Evolutionary conservation across 176 grass and related monocot species (phyloP).

Genomic region (Avena atlantica): DNA sequence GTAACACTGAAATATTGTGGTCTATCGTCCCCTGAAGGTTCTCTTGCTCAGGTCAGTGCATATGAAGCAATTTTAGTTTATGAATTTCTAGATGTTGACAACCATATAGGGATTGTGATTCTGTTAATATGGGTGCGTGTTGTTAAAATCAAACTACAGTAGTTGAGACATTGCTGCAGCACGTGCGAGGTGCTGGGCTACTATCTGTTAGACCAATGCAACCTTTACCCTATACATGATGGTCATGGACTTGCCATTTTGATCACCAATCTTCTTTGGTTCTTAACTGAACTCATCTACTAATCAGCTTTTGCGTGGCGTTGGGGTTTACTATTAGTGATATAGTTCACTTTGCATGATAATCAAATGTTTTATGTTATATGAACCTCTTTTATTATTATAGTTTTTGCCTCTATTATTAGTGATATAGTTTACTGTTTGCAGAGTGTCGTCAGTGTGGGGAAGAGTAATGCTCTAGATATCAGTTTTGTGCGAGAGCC

Average conservation of each 20-base stretch:
- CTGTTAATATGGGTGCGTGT: neutral
- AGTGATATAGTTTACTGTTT: constrained; percentile 43
- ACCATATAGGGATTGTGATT: neutral
- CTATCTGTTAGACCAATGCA: constrained; percentile 12
- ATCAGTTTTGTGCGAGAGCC: constrained; percentile 85
- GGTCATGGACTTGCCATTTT: neutral
- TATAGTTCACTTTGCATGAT: constrained; percentile 27
- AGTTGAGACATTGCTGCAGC: constrained; percentile 13
- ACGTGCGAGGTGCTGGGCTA: constrained; percentile 16
- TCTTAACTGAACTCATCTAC: constrained; percentile 16
- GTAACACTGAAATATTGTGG: constrained; percentile 87
- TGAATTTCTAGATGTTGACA: constrained; percentile 3
- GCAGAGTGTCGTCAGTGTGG: constrained; percentile 82
- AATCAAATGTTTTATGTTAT: constrained; percentile 12
- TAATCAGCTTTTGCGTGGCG: constrained; percentile 1
- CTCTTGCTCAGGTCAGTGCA: constrained; percentile 78
- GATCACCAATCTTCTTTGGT: neutral
- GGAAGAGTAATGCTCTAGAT: constrained; percentile 89
- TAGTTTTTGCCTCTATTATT: too few species aligned
- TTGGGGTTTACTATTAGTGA: constrained; percentile 20
- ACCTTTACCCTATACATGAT: constrained; percentile 19
- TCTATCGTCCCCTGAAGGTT: constrained; percentile 91
- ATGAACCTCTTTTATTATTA: neutral
- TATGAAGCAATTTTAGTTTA: constrained; percentile 26
- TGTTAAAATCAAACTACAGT: constrained; percentile 1